Percentiles rank a stretch among this genome's conserved stretches.
These are phyloP conservation scores for Xanthoconium purpureum DNA, from an alignment of 768 basidiomycete species.

Conservation along the genomic window DNA sequence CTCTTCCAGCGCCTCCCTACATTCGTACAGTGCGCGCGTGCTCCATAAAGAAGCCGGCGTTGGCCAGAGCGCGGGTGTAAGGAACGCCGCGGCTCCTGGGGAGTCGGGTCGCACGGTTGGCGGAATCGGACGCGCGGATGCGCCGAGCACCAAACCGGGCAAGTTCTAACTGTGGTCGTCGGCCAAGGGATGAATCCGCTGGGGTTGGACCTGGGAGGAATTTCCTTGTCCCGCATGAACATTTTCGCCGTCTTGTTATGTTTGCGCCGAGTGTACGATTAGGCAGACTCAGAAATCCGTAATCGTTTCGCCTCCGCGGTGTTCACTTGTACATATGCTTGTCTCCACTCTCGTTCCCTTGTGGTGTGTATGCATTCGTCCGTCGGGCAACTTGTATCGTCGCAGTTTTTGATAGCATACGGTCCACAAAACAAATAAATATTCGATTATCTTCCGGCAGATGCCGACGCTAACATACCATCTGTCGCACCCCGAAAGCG, in stretches of 20 bases:
- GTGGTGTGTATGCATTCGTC: background rate
- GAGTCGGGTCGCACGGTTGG: slow-evolving; percentile 43
- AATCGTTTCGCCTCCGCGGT: background rate
- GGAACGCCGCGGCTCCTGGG: slow-evolving; percentile 42
- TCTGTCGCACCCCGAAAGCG: slow-evolving; percentile 19
- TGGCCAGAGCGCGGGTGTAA: slow-evolving; percentile 46
- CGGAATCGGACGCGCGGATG: slow-evolving; percentile 44
- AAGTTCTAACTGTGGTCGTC: slow-evolving; percentile 42
- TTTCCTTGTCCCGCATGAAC: background rate
- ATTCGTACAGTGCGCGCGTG: slow-evolving; percentile 36
- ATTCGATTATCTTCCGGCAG: slow-evolving; percentile 22
- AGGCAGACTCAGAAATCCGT: slow-evolving; percentile 3
- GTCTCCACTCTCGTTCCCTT: background rate
- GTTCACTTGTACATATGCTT: slow-evolving; percentile 15
- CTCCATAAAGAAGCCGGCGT: slow-evolving; percentile 43
- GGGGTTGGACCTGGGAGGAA: slow-evolving; percentile 1
- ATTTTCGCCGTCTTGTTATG: background rate
- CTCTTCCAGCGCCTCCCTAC: slow-evolving; percentile 48
- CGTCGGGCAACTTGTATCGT: background rate
- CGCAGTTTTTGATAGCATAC: too few relatives aligned
- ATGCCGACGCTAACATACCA: slow-evolving; percentile 8
- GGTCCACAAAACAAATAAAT: slow-evolving; percentile 11
- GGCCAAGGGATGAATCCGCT: slow-evolving; percentile 39
- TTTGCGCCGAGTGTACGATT: slow-evolving; percentile 25
- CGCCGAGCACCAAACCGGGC: slow-evolving; percentile 35